Evolutionary conservation across 202 grass and related monocot genomes (phyloP), one percentile per base, ranked within the genome.

Genomic region (Elaeis oleifera): DNA sequence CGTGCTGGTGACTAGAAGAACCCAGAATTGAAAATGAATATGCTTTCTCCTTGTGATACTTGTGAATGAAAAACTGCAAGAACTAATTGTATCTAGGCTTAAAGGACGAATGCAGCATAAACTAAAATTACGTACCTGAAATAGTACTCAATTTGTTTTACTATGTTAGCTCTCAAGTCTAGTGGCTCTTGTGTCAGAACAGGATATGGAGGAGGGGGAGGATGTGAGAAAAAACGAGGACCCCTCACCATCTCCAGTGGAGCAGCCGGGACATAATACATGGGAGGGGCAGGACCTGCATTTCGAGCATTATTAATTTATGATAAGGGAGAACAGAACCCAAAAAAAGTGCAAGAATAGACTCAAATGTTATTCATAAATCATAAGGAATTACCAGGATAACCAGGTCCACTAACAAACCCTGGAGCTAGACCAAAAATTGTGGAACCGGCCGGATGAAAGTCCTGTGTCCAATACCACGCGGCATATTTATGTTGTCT

Each of bases 71-170:
- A 44, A 13, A 44, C 5, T 44, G 36, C 9, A 44, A 44, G 1
- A 2, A 44, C 36, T 44, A 44, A 44, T 3, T 44, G 6, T 8
- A 13, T 44, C 36, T 14, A 44, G 1, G 36, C 36, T 44, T 44
- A 44, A 44, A 44, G 36, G 3, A 44, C 11, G 0, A 44, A 44
- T 44, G 36, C 9, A 44, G 58, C 5, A 76, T 29, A 65, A 22
- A 50, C 50, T 57, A 60, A 25, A 66, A 65, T 20, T 61, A 58
- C 29, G 70, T 74, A 94, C 94, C 94, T 94, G 68, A 99, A 94
- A 76, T 99, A 94, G 66, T 89, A 99, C 65, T 89, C 95, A 39
- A 99, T 82, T 79, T 89, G 95, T 58, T 65, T 59, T 60, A 78
- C 72, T 81, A 99, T 78, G 17, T 87, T 89, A 83, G 80, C 71